Evolutionary conservation across 2,329 filamentous ascomycete genomes (phyloP), one percentile per base, ranked within the genome.

Genomic region (Teratosphaeria viscida): DNA sequence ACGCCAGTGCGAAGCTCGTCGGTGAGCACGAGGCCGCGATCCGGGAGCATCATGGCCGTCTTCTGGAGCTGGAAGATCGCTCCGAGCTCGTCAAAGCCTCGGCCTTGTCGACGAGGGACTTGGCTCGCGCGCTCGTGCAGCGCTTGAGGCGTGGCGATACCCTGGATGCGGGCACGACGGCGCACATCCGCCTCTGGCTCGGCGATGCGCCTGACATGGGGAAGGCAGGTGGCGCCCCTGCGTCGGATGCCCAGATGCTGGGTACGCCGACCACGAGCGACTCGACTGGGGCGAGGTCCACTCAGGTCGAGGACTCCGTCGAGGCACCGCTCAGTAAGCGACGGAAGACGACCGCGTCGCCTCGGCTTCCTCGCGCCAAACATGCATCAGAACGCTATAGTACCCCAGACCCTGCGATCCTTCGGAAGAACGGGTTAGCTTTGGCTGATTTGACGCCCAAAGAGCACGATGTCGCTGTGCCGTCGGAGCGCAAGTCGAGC

Each of bases 241-340:
- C 27, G 6, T 16, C 47, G 26, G 26, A n/a, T 19, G n/a, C 43
- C 11, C 19, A 55, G 29, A 49, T 56, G 34, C 39, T 53, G 32
- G 54, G 32, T 7, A 60, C 58, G 1, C 58, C 58, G 10, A 32
- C 27, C 14, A 60, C 58, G n/a, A 54, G 57, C 19, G 58, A 60
- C 12, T 35, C 54, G 8, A 39, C 14, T 8, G 37, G 19, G 55
- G 14, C 32, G 12, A 14, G 27, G 37, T 16, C 34, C n/a, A 27
- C 32, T 14, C 43, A 35, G 3, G 16, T 26, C 1, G 29, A 39
- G n/a, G 27, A 26, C 14, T 29, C n/a, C 52, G 14, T 32, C 12
- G 37, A 43, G 4, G 10, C 37, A 14, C 37, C 37, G 27, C 23
- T 32, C 3, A 56, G 26, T 4, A 52, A 57, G 56, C 37, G 43